A percentile compares a stretch with the other conserved stretches of the same genome.
These are phyloP conservation scores for Neofusicoccum ribis DNA, from an alignment of 2,329 filamentous ascomycete species.

Conservation along the genomic window DNA sequence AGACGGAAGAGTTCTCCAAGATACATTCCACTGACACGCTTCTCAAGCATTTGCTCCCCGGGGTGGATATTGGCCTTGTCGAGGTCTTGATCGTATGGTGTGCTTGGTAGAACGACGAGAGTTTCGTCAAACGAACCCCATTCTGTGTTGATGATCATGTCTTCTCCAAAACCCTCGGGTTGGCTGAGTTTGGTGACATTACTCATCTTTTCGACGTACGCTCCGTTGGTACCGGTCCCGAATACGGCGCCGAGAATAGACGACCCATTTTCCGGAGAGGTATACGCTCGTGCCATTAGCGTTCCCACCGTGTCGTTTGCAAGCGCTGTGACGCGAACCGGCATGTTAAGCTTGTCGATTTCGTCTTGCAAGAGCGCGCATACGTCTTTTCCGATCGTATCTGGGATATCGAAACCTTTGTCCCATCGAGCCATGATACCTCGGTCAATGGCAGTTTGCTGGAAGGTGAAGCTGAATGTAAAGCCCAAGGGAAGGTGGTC, in stretches of 20 bases:
- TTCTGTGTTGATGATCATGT: slow-evolving; percentile 95
- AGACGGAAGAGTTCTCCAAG: slow-evolving; percentile 88
- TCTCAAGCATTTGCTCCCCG: slow-evolving; percentile 81
- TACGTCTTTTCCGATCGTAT: slow-evolving; percentile 87
- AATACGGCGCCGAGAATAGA: slow-evolving; percentile 85
- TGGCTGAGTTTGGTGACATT: slow-evolving; percentile 67
- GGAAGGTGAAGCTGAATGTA: slow-evolving; percentile 94
- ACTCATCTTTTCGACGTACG: slow-evolving; percentile 84
- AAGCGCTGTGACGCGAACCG: slow-evolving; percentile 79
- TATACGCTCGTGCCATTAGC: slow-evolving; percentile 86
- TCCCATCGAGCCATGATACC: slow-evolving; percentile 94
- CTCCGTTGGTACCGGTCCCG: slow-evolving; percentile 89
- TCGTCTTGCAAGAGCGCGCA: slow-evolving; percentile 85
- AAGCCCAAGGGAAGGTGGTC: slow-evolving; percentile 79
- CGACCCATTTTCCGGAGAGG: slow-evolving; percentile 67
- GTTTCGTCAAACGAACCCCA: slow-evolving; percentile 97
- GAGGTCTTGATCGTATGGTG: slow-evolving; percentile 58
- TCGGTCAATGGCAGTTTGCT: slow-evolving; percentile 90
- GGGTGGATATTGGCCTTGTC: slow-evolving; percentile 47
- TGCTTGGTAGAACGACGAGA: slow-evolving; percentile 80
- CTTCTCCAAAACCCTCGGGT: neutral
- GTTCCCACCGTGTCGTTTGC: slow-evolving; percentile 96
- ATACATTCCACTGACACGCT: slow-evolving; percentile 97
- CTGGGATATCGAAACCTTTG: slow-evolving; percentile 93
- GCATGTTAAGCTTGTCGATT: slow-evolving; percentile 70